phyloP scores from a whole-genome alignment of 78 protist species.

The Tieghemostelium lacteum region DNA sequence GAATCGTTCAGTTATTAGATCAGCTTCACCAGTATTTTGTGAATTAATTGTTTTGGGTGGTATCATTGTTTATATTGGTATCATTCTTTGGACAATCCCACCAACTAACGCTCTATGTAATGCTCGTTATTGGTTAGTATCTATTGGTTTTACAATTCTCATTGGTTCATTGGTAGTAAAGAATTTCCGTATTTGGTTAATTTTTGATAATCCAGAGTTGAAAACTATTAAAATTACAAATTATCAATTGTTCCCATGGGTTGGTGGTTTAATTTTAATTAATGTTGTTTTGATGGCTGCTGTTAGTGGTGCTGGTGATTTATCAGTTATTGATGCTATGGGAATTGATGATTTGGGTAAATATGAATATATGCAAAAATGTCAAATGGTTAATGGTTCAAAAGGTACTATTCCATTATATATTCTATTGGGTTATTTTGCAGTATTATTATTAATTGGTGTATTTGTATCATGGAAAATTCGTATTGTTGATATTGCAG shows the following conservation, averaged over 20 bases:
- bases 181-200: slow-evolving; percentile 63
- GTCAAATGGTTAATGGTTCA: slow-evolving; percentile 2
- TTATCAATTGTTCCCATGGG: slow-evolving; percentile 7
- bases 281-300: slow-evolving; percentile 20
- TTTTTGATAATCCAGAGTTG: slow-evolving; percentile 35
- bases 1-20: no score
- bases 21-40: slow-evolving; percentile 75
- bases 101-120: slow-evolving; percentile 46
- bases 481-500: slow-evolving; percentile 63
- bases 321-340: not conserved
- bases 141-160: slow-evolving; percentile 47
- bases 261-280: slow-evolving; percentile 36
- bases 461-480: slow-evolving; percentile 72
- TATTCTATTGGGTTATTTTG: slow-evolving; percentile 15
- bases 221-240: slow-evolving; percentile 49
- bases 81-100: not conserved
- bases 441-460: slow-evolving; percentile 26
- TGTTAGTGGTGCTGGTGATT: slow-evolving; percentile 26
- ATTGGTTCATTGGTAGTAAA: slow-evolving; percentile 52
- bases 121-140: slow-evolving; percentile 55
- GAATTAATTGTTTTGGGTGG: slow-evolving; percentile 62
- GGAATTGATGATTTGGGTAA: slow-evolving; percentile 10
- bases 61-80: slow-evolving; percentile 18
- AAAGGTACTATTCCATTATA: slow-evolving; percentile 17
- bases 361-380: slow-evolving; percentile 27